phyloP scores from a whole-genome alignment of 805 yeast species.

The Jamesozyma hellenica region DNA sequence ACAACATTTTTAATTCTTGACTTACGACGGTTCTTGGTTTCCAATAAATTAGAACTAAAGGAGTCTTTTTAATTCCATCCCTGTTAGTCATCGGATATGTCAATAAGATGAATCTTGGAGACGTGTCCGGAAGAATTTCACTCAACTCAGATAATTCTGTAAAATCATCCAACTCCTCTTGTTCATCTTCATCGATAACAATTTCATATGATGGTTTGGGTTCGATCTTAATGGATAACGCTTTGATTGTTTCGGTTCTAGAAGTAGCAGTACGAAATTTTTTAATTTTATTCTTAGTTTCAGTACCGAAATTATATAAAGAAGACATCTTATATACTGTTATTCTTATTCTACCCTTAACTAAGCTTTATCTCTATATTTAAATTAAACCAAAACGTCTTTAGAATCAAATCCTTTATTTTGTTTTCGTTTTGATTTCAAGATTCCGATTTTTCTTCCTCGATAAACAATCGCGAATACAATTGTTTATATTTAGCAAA shows the following conservation, averaged over 20 bases:
- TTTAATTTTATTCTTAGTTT: slow-evolving; percentile 47
- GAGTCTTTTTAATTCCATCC: slow-evolving; percentile 68
- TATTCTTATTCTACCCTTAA: no score
- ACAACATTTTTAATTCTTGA: slow-evolving; percentile 73
- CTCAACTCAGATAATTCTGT: slow-evolving; percentile 44
- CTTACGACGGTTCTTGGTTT: slow-evolving; percentile 73
- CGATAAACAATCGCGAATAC: no score
- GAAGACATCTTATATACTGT: slow-evolving; percentile 31
- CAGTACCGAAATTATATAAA: slow-evolving; percentile 53
- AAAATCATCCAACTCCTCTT: slow-evolving; percentile 44
- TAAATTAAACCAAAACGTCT: no score
- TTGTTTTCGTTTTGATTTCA: no score
- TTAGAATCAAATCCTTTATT: no score
- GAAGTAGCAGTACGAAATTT: slow-evolving; percentile 70
- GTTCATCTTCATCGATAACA: slow-evolving; percentile 31
- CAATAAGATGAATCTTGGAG: slow-evolving; percentile 65
- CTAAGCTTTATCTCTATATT: not conserved
- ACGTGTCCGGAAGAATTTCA: slow-evolving; percentile 72
- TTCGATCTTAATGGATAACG: slow-evolving; percentile 36
- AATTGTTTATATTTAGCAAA: no score
- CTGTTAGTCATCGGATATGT: slow-evolving; percentile 61
- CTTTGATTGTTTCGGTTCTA: slow-evolving; percentile 50
- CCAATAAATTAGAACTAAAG: slow-evolving; percentile 77
- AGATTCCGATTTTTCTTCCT: no score
- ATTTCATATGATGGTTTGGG: slow-evolving; percentile 28